These are phyloP conservation scores for Nemania abortiva DNA, from an alignment of 2,329 filamentous ascomycete genomes.

Conservation along the genomic window DNA sequence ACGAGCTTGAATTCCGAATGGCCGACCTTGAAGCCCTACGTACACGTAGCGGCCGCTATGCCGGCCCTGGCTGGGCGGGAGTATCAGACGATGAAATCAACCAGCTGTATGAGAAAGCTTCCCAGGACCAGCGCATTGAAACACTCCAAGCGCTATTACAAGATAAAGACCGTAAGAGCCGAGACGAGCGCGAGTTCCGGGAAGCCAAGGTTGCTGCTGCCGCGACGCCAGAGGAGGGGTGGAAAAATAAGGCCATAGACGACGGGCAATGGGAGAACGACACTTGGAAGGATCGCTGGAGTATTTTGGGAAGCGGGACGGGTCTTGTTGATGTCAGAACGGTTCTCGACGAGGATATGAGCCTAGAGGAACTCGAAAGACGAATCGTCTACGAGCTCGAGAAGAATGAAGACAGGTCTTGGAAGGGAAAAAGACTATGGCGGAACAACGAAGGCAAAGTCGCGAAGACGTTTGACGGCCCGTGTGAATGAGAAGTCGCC, in stretches of 20 bases:
- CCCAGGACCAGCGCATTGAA: constrained; percentile 8
- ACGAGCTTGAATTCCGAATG: constrained; percentile 26
- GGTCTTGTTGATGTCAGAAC: constrained; percentile 30
- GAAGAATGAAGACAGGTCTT: constrained; percentile 34
- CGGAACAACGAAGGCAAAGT: constrained; percentile 32
- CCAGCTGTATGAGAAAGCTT: constrained; percentile 13
- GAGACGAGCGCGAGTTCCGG: constrained; percentile 21
- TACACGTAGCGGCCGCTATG: constrained; percentile 31
- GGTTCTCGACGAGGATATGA: constrained; percentile 34
- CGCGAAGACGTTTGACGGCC: constrained; percentile 6
- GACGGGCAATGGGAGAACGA: constrained; percentile 32
- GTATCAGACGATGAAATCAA: constrained; percentile 29
- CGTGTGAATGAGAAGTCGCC: too few species aligned
- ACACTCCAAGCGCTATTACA: constrained; percentile 16
- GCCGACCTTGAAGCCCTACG: constrained; percentile 32
- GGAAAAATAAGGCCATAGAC: constrained; percentile 26
- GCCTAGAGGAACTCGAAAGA: constrained; percentile 28
- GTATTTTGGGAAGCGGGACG: constrained; percentile 33
- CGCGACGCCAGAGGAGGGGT: constrained; percentile 16
- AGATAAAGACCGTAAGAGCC: constrained; percentile 16
- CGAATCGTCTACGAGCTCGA: constrained; percentile 34
- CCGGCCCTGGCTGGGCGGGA: constrained; percentile 31
- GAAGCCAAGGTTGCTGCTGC: constrained; percentile 30
- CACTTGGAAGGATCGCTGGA: constrained; percentile 14
- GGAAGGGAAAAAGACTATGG: constrained; percentile 34